Base-by-base conservation (phyloP, 2,329 filamentous ascomycete species). In the Colletotrichum spinosum region DNA sequence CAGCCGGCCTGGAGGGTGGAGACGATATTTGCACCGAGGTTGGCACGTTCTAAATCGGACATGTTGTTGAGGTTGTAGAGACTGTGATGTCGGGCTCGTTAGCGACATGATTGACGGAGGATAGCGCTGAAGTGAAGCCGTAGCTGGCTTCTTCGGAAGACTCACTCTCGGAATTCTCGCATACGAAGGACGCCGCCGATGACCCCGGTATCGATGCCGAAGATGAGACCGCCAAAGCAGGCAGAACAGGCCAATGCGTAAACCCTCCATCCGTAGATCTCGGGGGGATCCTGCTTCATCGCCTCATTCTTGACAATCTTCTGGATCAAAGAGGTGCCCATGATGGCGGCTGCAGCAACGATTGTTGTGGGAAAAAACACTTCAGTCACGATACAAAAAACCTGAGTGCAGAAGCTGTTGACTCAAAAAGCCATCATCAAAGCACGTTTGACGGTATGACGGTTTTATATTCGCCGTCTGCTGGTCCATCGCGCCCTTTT, bases 1-100 rank as follows among this genome's bases (percentile, higher is more conserved):
- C 84, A 84, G 15, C 85, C 85, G 3, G 84, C 85, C 13, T 82
- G 83, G 68, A 87, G 87, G 2, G 84, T 86, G 67, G 65, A 73
- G 70, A 77, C 75, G 49, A 78, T 77, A 56, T 77, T 77, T 13
- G 68, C 66, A 17, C 54, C 52, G 11, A 71, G 65, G 13, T 68
- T 53, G 8, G 70, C 68, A 8, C 66, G 59, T 7, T 55, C 56
- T 33, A 52, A 39, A 5, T 48, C 12, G 13, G 53, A 51, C 3
- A 57, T 39, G 1, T 55, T 7, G 6, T 57, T 58, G 9, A 72
- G 68, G 15, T 65, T 15, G 34, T 66, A 56, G 63, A 72, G 53
- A 48, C 56, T 44, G 44, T 38, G 10, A 46, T 55, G 55, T 13
- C 42, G 42, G 68, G 25, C 25, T 25, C 25, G 25, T 25, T 25